Conservation (phyloP, 257 asterid species). For the Solanum corneliomulleri region DNA sequence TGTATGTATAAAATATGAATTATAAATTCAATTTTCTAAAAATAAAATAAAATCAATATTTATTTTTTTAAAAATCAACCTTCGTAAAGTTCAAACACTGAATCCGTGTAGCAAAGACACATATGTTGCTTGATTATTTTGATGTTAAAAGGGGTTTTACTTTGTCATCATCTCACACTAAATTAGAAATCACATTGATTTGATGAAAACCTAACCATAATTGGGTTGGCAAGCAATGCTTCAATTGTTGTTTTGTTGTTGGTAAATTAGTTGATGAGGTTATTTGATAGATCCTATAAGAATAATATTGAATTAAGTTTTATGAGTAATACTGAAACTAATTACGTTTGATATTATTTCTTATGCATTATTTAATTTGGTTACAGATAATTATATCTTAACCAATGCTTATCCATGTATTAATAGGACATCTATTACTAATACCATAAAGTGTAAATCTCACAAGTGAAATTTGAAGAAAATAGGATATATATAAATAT, state of each 20-base stretch:
- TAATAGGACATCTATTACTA: neutral
- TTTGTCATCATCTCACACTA: neutral
- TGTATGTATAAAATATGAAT: no score
- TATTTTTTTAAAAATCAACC: no score
- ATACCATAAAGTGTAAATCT: no score
- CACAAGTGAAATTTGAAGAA: neutral
- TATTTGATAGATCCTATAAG: neutral
- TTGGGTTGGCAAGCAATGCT: neutral
- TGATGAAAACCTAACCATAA: neutral
- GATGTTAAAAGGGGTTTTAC: no score
- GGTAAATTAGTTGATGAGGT: neutral
- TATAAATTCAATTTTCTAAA: no score
- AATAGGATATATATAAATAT: neutral
- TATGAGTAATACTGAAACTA: neutral
- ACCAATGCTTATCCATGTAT: neutral
- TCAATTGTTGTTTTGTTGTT: neutral
- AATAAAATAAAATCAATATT: no score
- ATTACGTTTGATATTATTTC: neutral
- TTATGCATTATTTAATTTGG: neutral
- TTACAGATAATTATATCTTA: neutral
- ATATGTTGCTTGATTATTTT: no score
- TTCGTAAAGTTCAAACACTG: no score
- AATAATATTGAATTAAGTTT: neutral
- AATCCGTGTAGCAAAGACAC: no score
- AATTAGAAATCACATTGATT: neutral